These are phyloP conservation scores for Tolypocladium paradoxum DNA, from an alignment of 2,329 filamentous ascomycete species.

Conservation along the genomic window DNA sequence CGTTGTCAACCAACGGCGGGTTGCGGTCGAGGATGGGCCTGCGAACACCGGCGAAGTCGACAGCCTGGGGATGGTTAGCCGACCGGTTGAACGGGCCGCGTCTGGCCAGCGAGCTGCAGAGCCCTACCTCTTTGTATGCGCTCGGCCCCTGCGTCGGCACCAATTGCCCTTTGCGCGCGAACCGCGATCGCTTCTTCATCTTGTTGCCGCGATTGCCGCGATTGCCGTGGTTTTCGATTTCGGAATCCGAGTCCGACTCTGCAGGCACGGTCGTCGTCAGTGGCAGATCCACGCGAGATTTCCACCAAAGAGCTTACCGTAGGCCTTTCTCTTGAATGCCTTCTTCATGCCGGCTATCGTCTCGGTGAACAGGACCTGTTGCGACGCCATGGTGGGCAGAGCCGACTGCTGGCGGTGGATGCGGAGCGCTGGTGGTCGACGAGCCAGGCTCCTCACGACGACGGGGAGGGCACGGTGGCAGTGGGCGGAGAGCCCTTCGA, in stretches of 20 bases:
- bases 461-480: not conserved
- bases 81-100: constrained; percentile 1
- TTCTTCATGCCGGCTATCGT: constrained; percentile 60
- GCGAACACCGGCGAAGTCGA: constrained; percentile 64
- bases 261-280: constrained; percentile 13
- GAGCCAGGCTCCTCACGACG: not conserved
- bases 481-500: not conserved
- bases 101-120: constrained; percentile 1
- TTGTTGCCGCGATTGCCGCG: constrained; percentile 71
- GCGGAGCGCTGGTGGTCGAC: not conserved
- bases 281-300: constrained; percentile 1
- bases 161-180: constrained; percentile 59
- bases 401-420: constrained; percentile 1
- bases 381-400: constrained; percentile 28
- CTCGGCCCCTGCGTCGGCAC: constrained; percentile 54
- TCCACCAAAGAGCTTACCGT: constrained; percentile 32
- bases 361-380: constrained; percentile 54
- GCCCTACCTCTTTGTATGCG: constrained; percentile 58
- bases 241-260: constrained; percentile 73
- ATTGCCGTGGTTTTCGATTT: constrained; percentile 59
- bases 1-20: constrained; percentile 61
- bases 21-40: constrained; percentile 67
- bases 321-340: constrained; percentile 52
- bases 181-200: constrained; percentile 63
- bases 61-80: constrained; percentile 36